Evolutionary conservation across 352 stramenopile species (phyloP).

Genomic region (Pythium volutum): DNA sequence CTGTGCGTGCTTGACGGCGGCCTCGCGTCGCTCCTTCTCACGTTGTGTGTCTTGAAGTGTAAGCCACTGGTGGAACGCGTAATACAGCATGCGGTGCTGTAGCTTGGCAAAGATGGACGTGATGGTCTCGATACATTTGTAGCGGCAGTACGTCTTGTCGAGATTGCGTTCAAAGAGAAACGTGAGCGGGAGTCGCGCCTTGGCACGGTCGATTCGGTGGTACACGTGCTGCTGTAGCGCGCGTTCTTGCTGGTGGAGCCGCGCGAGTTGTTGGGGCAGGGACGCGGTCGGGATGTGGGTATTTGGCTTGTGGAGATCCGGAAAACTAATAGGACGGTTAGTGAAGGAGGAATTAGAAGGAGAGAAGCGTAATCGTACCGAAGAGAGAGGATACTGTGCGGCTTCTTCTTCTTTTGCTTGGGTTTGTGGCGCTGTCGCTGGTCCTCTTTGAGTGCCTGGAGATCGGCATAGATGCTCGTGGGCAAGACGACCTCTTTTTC

Average conservation of each 20-base stretch:
- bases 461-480: constrained; percentile 2
- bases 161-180: constrained; percentile 79
- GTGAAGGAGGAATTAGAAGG: too few species aligned
- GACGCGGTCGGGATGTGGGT: constrained; percentile 5
- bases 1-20: constrained; percentile 32
- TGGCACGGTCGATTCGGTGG: constrained; percentile 46
- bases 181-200: constrained; percentile 53
- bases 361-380: constrained; percentile 18
- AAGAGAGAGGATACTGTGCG: constrained; percentile 28
- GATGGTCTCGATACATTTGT: constrained; percentile 53
- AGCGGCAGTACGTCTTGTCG: constrained; percentile 48
- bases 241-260: constrained; percentile 1
- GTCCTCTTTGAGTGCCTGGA: constrained; percentile 12
- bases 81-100: constrained; percentile 52
- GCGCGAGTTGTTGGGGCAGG: constrained; percentile 12
- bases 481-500: background rate
- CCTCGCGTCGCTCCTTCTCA: constrained; percentile 25
- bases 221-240: constrained; percentile 34
- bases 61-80: constrained; percentile 44
- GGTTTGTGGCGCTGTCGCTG: background rate
- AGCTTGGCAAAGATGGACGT: constrained; percentile 66
- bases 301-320: constrained; percentile 12
- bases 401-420: constrained; percentile 11
- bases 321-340: constrained; percentile 6
- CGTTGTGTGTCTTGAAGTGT: constrained; percentile 18